These are phyloP conservation scores for Diaporthe citri DNA, from an alignment of 2,329 filamentous ascomycete genomes.

Conservation along the genomic window DNA sequence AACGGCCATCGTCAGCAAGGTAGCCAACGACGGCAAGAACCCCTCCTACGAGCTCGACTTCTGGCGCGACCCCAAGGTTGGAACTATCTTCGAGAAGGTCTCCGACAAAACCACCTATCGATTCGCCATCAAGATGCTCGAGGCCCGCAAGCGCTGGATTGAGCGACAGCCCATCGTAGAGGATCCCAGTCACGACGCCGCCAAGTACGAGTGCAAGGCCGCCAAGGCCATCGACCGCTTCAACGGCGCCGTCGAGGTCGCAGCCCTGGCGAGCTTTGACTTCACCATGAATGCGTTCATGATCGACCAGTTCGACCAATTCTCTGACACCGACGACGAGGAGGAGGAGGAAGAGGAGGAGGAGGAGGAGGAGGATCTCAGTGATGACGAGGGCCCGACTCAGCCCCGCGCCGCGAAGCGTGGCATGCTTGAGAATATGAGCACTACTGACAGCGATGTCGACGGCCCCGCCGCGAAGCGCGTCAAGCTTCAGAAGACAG, in stretches of 20 bases:
- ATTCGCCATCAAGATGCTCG: not conserved
- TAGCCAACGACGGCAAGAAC: not conserved
- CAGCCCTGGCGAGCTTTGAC: not conserved
- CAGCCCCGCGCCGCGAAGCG: not conserved
- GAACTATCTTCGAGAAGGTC: not conserved
- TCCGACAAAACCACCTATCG: not conserved
- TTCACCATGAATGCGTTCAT: not conserved
- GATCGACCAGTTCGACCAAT: not conserved
- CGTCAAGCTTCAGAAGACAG: not conserved
- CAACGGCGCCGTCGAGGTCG: not conserved
- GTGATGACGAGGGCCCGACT: not conserved
- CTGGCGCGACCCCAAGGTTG: not conserved
- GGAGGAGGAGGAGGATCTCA: not conserved
- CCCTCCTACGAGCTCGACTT: not conserved
- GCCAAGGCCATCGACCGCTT: conserved; percentile 1
- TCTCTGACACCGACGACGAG: not conserved
- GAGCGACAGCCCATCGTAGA: not conserved
- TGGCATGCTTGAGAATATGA: not conserved
- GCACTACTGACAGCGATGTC: not conserved
- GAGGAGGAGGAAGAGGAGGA: not conserved
- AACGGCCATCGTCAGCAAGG: not conserved
- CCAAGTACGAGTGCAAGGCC: not conserved
- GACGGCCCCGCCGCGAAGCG: not conserved
- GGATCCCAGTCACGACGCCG: too few relatives aligned
- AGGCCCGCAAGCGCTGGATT: not conserved